phyloP scores from a whole-genome alignment of 768 basidiomycete genomes.

The Tulasnella sp. region DNA sequence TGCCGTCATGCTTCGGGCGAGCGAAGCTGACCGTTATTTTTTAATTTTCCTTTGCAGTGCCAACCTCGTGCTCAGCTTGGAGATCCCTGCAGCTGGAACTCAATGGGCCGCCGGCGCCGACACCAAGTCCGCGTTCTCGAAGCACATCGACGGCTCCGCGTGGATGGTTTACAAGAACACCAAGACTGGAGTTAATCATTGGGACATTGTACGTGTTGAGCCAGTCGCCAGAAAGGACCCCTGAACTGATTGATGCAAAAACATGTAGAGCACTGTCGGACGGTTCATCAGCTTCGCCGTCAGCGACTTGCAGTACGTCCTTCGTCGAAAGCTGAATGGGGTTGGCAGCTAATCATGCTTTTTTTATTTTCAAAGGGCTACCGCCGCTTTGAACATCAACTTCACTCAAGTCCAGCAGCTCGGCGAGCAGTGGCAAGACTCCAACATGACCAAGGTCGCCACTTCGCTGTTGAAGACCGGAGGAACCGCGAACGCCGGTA shows the following conservation, averaged over 20 bases:
- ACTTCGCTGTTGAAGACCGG: slow-evolving; percentile 39
- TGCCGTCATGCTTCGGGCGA: not conserved
- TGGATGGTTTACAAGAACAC: slow-evolving; percentile 70
- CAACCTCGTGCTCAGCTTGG: slow-evolving; percentile 59
- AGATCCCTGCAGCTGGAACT: slow-evolving; percentile 58
- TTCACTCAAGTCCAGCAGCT: slow-evolving; percentile 49
- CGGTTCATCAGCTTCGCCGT: slow-evolving; percentile 67
- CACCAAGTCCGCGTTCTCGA: slow-evolving; percentile 49
- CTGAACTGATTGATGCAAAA: too few relatives aligned
- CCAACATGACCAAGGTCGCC: slow-evolving; percentile 41
- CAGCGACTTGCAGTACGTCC: slow-evolving; percentile 43
- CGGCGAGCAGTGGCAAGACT: slow-evolving; percentile 51
- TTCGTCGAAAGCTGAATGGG: too few relatives aligned
- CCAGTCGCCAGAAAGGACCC: too few relatives aligned
- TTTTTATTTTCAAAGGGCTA: slow-evolving; percentile 48
- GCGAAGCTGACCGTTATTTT: too few relatives aligned
- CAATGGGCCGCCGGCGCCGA: slow-evolving; percentile 46
- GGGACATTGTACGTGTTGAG: slow-evolving; percentile 69
- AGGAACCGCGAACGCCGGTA: slow-evolving; percentile 52
- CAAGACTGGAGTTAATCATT: slow-evolving; percentile 55
- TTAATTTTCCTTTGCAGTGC: too few relatives aligned
- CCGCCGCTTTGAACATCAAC: slow-evolving; percentile 54
- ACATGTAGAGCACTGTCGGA: slow-evolving; percentile 57
- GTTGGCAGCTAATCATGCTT: too few relatives aligned
- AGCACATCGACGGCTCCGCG: slow-evolving; percentile 52